A percentile compares a stretch with the other conserved stretches of the same genome.
Evolutionary conservation across 345 rosid species (phyloP).

Genomic region (Hibiscus trionum): DNA sequence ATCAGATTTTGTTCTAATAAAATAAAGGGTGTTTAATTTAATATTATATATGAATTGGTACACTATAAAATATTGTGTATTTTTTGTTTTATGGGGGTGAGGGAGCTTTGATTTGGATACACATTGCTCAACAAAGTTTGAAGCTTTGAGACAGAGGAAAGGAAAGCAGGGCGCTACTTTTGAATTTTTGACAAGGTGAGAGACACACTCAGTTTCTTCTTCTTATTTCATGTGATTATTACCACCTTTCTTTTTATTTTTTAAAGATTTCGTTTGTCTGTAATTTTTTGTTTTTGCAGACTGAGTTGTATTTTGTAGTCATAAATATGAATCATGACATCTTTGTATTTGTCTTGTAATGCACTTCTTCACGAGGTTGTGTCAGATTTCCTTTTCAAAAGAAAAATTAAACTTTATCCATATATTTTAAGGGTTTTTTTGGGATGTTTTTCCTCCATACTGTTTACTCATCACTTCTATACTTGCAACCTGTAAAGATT

Average conservation of each 20-base stretch:
- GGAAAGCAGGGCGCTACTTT: slow-evolving; percentile 2
- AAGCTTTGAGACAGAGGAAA: background rate
- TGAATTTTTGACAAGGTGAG: slow-evolving; percentile 27
- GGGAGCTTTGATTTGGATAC: background rate
- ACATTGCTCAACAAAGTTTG: slow-evolving; percentile 30
- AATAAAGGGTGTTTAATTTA: no score
- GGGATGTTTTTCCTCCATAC: slow-evolving; percentile 2
- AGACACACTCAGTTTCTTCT: background rate
- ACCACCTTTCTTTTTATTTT: background rate
- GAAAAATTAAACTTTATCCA: slow-evolving; percentile 8
- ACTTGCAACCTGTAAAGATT: slow-evolving; percentile 54
- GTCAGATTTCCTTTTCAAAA: slow-evolving; percentile 51
- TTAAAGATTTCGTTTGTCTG: background rate
- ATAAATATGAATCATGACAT: slow-evolving; percentile 29
- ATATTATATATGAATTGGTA: no score
- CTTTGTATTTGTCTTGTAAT: slow-evolving; percentile 39
- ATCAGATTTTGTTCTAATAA: background rate
- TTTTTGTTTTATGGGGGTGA: no score
- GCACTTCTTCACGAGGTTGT: slow-evolving; percentile 78
- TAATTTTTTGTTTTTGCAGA: background rate
- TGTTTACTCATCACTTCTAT: slow-evolving; percentile 36
- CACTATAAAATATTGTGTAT: no score
- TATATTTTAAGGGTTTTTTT: background rate
- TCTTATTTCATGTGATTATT: slow-evolving; percentile 1
- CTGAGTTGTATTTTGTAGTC: background rate